Evolutionary conservation across 331 rosid genomes (phyloP).

Genomic region (Pyrus hybrid): DNA sequence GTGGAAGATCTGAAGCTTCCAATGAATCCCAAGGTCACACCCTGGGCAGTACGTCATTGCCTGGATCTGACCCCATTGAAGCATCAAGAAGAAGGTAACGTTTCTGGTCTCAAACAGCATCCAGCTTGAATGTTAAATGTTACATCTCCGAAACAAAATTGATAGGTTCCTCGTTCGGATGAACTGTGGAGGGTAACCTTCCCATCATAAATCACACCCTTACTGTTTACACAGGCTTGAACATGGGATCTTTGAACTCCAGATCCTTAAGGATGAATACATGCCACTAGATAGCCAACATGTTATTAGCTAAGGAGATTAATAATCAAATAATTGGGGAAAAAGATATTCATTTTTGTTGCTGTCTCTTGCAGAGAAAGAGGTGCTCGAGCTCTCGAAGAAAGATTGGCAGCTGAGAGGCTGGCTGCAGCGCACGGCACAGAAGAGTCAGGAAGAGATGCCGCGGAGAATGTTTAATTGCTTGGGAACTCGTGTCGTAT

Average conservation of each 20-base stretch:
- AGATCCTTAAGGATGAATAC: neutral
- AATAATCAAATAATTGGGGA: neutral
- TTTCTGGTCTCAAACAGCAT: constrained; percentile 10
- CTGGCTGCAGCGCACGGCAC: constrained; percentile 44
- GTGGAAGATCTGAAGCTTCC: constrained; percentile 68
- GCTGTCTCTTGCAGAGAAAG: constrained; percentile 54
- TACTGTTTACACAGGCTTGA: neutral
- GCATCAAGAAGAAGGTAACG: constrained; percentile 82
- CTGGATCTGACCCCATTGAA: constrained; percentile 92
- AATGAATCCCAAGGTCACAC: constrained; percentile 35
- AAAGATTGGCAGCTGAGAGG: constrained; percentile 78
- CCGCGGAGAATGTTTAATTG: constrained; percentile 47
- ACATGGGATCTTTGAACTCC: neutral
- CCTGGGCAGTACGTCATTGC: constrained; percentile 53
- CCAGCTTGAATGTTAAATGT: neutral
- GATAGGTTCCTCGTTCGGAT: neutral
- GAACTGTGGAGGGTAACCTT: neutral
- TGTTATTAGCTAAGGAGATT: neutral
- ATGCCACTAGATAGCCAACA: neutral
- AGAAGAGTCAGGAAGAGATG: constrained; percentile 46
- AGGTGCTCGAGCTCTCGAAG: constrained; percentile 97
- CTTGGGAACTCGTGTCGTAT: constrained; percentile 5
- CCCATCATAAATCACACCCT: neutral
- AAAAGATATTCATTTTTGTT: constrained; percentile 6
- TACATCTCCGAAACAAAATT: neutral